phyloP scores from a whole-genome alignment of 2,329 filamentous ascomycete species.

The Aspergillus cejpii region DNA sequence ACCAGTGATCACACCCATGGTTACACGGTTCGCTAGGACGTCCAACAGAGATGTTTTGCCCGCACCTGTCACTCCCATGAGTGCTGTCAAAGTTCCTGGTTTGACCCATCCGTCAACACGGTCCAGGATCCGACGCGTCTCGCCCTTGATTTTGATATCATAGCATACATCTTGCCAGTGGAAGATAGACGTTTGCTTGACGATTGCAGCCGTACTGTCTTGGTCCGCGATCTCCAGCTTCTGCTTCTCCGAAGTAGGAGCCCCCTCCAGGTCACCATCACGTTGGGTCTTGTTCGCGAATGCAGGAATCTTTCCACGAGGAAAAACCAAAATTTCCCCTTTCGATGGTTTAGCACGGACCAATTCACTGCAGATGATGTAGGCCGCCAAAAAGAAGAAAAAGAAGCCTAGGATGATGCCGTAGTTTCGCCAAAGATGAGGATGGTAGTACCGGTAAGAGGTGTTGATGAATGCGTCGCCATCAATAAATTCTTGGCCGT shows the following conservation, averaged over 20 bases:
- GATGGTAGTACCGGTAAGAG: constrained; percentile 51
- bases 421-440: constrained; percentile 60
- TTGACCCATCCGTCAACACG: constrained; percentile 88
- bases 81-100: constrained; percentile 76
- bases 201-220: constrained; percentile 61
- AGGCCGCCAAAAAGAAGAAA: constrained; percentile 52
- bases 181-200: constrained; percentile 69
- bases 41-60: constrained; percentile 87
- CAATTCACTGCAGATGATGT: constrained; percentile 58
- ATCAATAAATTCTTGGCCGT: constrained; percentile 49
- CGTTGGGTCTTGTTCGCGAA: constrained; percentile 22
- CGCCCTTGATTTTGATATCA: constrained; percentile 69
- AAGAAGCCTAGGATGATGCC: constrained; percentile 61
- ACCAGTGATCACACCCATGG: constrained; percentile 78
- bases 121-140: constrained; percentile 67
- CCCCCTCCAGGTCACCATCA: constrained; percentile 20
- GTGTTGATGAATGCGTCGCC: constrained; percentile 54
- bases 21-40: constrained; percentile 72
- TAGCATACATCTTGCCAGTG: constrained; percentile 81
- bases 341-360: constrained; percentile 60
- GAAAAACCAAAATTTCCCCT: constrained; percentile 68
- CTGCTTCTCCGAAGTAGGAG: constrained; percentile 35
- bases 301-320: constrained; percentile 58
- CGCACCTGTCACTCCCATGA: constrained; percentile 85
- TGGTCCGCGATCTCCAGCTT: constrained; percentile 68